Evolutionary conservation across 2,329 filamentous ascomycete species (phyloP).

Genomic region (Aspergillus sp.): DNA sequence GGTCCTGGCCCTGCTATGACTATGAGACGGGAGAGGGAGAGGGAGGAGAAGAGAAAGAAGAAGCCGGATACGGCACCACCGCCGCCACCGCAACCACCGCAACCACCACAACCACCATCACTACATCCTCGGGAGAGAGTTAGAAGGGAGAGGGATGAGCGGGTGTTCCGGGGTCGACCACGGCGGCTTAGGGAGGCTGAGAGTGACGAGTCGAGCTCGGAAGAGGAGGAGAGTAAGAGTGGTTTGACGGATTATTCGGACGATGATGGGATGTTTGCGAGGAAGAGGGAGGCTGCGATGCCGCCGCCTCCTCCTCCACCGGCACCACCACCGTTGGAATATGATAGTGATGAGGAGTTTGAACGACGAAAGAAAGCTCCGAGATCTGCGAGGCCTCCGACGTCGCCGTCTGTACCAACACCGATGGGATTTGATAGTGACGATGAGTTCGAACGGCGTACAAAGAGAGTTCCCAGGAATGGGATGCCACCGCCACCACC

Average conservation of each 20-base stretch:
- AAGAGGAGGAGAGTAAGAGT: slow-evolving; percentile 6
- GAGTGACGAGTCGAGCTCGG: slow-evolving; percentile 20
- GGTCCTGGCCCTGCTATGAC: slow-evolving; percentile 13
- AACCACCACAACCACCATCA: slow-evolving; percentile 13
- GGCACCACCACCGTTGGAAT: not conserved
- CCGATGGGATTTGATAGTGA: not conserved
- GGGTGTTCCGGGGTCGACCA: slow-evolving; percentile 2
- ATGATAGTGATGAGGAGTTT: not conserved
- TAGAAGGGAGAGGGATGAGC: slow-evolving; percentile 6
- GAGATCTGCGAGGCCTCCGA: too few species aligned
- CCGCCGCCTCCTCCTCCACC: not conserved
- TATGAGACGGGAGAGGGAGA: slow-evolving; percentile 22
- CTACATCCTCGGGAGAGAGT: too few species aligned
- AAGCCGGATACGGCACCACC: not conserved
- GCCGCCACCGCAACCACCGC: not conserved
- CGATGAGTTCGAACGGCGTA: not conserved
- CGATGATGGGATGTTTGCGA: not conserved
- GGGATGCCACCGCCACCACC: too few species aligned
- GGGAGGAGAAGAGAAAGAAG: slow-evolving; percentile 8
- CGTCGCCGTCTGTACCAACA: too few species aligned
- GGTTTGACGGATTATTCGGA: not conserved
- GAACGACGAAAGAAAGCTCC: not conserved
- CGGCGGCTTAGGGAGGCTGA: slow-evolving; percentile 21
- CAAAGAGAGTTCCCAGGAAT: not conserved
- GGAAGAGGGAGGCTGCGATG: not conserved